phyloP scores from a whole-genome alignment of 2,329 filamentous ascomycete species.

The Dendryphion nanum region DNA sequence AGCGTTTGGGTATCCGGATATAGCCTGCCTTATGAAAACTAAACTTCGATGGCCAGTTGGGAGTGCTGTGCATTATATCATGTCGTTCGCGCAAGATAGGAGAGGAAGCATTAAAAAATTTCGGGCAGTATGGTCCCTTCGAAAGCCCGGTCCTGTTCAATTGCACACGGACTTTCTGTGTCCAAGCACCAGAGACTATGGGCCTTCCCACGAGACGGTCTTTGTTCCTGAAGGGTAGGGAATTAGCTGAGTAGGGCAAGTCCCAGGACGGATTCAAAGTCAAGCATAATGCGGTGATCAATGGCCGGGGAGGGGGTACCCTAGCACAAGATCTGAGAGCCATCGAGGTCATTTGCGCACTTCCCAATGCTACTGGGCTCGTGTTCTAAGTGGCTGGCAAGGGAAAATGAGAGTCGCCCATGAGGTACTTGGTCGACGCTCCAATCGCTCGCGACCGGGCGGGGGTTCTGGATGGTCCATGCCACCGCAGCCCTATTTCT shows the following conservation, averaged over 20 bases:
- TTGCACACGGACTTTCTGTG: conserved; percentile 43
- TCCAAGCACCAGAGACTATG: conserved; percentile 40
- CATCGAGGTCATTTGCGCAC: conserved; percentile 33
- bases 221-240: conserved; percentile 43
- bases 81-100: conserved; percentile 34
- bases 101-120: conserved; percentile 40
- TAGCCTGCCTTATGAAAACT: conserved; percentile 36
- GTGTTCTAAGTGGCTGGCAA: conserved; percentile 42
- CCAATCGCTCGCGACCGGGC: conserved; percentile 24
- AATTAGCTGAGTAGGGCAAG: conserved; percentile 43
- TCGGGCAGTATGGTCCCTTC: conserved; percentile 35
- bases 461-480: conserved; percentile 23
- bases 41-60: conserved; percentile 31
- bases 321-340: conserved; percentile 39
- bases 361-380: conserved; percentile 36
- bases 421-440: conserved; percentile 28
- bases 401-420: conserved; percentile 36
- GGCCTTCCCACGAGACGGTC: conserved; percentile 42
- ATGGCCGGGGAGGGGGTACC: conserved; percentile 35
- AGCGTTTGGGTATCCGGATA: conserved; percentile 39
- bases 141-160: conserved; percentile 40
- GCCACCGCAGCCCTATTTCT: conserved; percentile 39
- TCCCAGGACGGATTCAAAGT: conserved; percentile 41
- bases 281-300: conserved; percentile 48
- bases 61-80: conserved; percentile 40